Evolutionary conservation across 306 rosid genomes (phyloP), one percentile per base, ranked within the genome.

Genomic region (Vachellia pachyceras): DNA sequence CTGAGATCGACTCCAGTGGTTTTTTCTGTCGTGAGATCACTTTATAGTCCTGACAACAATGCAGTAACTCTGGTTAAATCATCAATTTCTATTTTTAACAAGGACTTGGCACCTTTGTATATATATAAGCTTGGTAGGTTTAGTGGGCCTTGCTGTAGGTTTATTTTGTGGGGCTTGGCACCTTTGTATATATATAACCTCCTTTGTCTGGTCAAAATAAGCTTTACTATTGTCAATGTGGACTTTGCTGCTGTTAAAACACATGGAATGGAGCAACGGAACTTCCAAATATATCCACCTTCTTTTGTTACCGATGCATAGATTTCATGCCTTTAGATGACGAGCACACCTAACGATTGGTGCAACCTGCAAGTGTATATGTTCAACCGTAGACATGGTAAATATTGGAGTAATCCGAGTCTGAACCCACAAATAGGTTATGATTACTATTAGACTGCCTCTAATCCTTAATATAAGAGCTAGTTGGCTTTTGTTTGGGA

Each of bases 11-110:
- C 5, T 44, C 68, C 66, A 39, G 52, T 17, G 68, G 52, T 45
- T 61, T 79, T 71, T 71, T 77, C 63, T 71, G 73, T 64, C 36
- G 6, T 15, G 33, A 37, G 44, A 50, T 82, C 41, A 52, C 73
- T 69, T 12, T 41, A 41, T 17, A 20, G 54, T 12, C 47, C 72
- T 64, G 63, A 8, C 15, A 40, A 15, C 58, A 39, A 11, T n/a
- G 4, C 64, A 61, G 73, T 66, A 75, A 22, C 63, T 54, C 3
- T 29, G 41, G 12, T 66, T 49, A 40, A 65, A 72, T 72, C 49
- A 57, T 23, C 17, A 72, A 1, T 36, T 22, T 57, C 41, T 20
- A 54, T 73, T 49, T 44, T 33, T 44, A 41, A 52, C n/a, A 66
- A 25, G 55, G 49, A 39, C 49, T 78, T 69, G 70, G 46, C 35